Evolutionary conservation across 2,329 filamentous ascomycete species (phyloP).

Genomic region (Periglandula ipomoeae): DNA sequence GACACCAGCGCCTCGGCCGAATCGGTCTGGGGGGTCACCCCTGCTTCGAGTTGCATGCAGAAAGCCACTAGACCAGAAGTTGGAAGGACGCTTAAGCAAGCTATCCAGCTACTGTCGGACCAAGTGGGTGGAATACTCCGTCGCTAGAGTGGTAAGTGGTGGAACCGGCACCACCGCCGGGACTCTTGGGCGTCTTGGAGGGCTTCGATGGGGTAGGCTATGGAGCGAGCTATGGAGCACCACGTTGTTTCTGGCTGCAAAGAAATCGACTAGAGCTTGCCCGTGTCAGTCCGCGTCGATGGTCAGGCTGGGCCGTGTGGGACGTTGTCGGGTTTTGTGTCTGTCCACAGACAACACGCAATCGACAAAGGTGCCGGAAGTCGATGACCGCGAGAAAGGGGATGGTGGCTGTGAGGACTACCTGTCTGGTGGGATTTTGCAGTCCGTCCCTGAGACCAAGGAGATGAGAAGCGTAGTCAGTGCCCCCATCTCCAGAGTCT

Average conservation of each 20-base stretch:
- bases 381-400: not conserved
- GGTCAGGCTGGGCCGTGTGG: too few relatives aligned
- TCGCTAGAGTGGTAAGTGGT: not conserved
- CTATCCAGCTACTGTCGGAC: not conserved
- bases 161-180: not conserved
- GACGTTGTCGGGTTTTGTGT: not conserved
- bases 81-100: not conserved
- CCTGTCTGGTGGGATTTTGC: too few relatives aligned
- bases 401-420: too few relatives aligned
- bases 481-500: too few relatives aligned
- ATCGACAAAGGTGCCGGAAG: not conserved
- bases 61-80: conserved; percentile 1
- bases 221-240: not conserved
- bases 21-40: conserved; percentile 5
- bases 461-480: too few relatives aligned
- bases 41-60: conserved; percentile 3
- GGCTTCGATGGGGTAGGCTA: not conserved
- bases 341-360: not conserved
- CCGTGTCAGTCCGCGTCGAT: too few relatives aligned
- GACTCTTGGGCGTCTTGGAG: not conserved
- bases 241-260: not conserved
- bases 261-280: not conserved
- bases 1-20: conserved; percentile 8
- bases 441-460: too few relatives aligned
- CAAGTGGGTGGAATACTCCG: not conserved